Conservation (phyloP, 225 moss, liverwort and hornwort genomes). For the Antitrichia curtipendula region DNA sequence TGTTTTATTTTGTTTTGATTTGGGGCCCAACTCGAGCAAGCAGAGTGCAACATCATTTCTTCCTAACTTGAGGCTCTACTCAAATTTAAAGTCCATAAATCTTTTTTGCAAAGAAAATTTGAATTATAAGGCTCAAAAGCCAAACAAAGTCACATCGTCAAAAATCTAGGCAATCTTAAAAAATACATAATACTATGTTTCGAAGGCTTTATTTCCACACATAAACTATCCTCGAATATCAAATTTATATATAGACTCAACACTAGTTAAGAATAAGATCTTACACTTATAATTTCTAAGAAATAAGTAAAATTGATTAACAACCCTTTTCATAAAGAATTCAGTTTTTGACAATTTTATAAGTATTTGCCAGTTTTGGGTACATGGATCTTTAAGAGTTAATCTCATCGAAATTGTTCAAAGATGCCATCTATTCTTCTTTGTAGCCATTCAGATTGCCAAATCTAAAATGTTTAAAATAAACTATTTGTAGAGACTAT, state of each 20-base stretch:
- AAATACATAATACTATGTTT: background rate
- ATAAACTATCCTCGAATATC: accelerated
- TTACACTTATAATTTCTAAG: background rate
- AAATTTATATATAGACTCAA: no score
- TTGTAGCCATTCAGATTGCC: accelerated
- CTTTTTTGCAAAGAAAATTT: background rate
- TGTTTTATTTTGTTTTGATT: background rate
- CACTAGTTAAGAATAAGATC: background rate
- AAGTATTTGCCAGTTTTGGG: background rate
- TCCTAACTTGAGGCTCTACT: background rate
- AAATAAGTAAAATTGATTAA: background rate
- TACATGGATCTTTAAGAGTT: background rate
- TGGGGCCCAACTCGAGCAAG: accelerated
- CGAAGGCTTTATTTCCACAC: background rate
- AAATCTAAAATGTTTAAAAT: background rate
- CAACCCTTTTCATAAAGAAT: no score
- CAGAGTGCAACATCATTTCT: background rate
- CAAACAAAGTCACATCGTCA: background rate
- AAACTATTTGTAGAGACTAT: background rate
- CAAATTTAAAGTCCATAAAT: background rate
- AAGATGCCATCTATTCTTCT: background rate
- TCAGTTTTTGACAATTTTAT: background rate
- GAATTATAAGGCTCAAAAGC: background rate
- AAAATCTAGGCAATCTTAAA: background rate
- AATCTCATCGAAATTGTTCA: background rate